A percentile compares a stretch with the other conserved stretches of the same genome.
Evolutionary conservation across 257 asterid species (phyloP).

Genomic region (Striga asiatica): DNA sequence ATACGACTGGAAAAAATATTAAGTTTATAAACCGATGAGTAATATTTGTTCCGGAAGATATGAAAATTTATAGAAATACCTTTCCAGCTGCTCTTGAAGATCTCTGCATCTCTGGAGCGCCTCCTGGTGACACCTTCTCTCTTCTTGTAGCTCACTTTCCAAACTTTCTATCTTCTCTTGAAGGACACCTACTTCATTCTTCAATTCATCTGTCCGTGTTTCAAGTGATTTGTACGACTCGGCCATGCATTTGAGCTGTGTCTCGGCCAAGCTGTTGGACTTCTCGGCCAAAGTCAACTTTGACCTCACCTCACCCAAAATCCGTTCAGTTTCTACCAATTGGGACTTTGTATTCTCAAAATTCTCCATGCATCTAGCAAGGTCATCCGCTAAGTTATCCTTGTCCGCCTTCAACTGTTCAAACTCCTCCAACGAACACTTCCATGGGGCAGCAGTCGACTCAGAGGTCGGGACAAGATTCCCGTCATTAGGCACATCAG

Average conservation of each 20-base stretch:
- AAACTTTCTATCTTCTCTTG: constrained; percentile 42
- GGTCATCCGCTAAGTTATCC: constrained; percentile 52
- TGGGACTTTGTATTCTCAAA: constrained; percentile 55
- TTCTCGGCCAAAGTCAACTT: constrained; percentile 65
- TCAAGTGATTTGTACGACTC: constrained; percentile 86
- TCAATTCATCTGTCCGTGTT: constrained; percentile 60
- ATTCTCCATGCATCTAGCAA: constrained; percentile 42
- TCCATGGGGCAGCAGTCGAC: constrained; percentile 50
- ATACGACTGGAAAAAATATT: too few relatives aligned
- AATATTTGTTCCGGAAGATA: too few relatives aligned
- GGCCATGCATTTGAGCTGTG: constrained; percentile 97
- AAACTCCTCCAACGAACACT: constrained; percentile 75
- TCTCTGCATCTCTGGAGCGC: constrained; percentile 50
- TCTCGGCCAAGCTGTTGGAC: constrained; percentile 79
- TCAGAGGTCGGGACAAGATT: constrained; percentile 76
- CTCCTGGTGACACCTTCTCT: constrained; percentile 47
- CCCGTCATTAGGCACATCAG: too few relatives aligned
- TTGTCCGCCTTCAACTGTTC: constrained; percentile 73
- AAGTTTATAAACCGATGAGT: too few relatives aligned
- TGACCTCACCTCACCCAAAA: constrained; percentile 72
- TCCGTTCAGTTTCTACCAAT: constrained; percentile 57
- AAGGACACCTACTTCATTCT: constrained; percentile 54
- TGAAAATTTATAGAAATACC: too few relatives aligned
- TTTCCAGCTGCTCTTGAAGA: constrained; percentile 60
- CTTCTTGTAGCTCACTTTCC: constrained; percentile 67